A percentile compares a stretch with the other conserved stretches of the same genome.
Conservation (phyloP, 179 eudicot species). For the Monotropa hypopitys region DNA sequence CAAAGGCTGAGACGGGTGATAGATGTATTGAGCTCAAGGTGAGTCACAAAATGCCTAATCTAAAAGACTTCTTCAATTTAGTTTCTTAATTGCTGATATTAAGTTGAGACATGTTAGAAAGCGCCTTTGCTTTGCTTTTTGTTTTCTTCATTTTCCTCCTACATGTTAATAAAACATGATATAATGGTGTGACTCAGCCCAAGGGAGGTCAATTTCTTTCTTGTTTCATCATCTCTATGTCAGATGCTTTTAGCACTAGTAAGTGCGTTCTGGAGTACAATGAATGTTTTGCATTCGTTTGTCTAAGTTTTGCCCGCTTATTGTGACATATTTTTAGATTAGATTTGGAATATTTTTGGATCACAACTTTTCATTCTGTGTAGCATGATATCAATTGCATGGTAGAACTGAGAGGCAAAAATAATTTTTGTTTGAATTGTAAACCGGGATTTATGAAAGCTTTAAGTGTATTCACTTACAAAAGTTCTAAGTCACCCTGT, state of each 20-base stretch:
- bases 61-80: not conserved
- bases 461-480: not conserved
- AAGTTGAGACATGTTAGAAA: not conserved
- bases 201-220: not conserved
- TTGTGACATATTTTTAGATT: not conserved
- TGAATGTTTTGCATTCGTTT: not conserved
- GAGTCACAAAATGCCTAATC: not conserved
- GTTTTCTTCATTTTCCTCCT: not conserved
- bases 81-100: not conserved
- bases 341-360: not conserved
- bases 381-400: not conserved
- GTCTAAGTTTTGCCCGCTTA: not conserved
- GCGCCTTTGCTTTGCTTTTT: not conserved
- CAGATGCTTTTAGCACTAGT: not conserved
- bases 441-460: not conserved
- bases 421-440: not conserved
- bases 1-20: constrained; percentile 13
- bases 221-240: not conserved
- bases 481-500: not conserved
- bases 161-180: not conserved
- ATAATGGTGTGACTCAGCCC: not conserved
- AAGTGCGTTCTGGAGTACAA: not conserved
- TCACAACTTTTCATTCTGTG: not conserved
- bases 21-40: constrained; percentile 60
- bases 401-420: not conserved